Evolutionary conservation across 2,329 filamentous ascomycete genomes (phyloP), one percentile per base, ranked within the genome.

Genomic region (Emmonsiellopsis sp.): DNA sequence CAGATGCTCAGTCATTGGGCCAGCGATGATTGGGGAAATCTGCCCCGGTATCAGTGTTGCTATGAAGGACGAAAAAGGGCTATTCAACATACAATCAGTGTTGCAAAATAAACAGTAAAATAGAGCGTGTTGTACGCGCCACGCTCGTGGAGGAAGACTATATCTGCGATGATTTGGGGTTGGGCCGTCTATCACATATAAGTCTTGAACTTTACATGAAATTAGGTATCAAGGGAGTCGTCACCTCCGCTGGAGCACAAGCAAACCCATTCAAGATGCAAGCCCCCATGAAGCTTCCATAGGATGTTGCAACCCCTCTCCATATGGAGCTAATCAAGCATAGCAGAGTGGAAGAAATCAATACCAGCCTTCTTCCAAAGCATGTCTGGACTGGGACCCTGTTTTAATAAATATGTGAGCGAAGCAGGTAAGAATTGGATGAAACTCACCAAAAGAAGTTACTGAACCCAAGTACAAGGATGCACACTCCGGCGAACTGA

Each of bases 71-170:
- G 45, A 60, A 47, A 27, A 21, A 32, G 33, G 11, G 11, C 32
- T 32, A 17, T 36, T 42, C 36, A 14, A 51, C 52, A n/a, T 21
- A 77, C 75, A 79, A 82, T 83, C 27, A 85, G 68, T 9, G 77
- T 77, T 2, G 80, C 81, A 71, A 84, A 83, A 63, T 84, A 85
- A 10, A 77, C 71, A 0, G 77, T 76, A 68, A 82, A 85, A 62
- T 85, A 85, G 0, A 80, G 60, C 0, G 79, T 81, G 58, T 81
- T 81, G 69, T 77, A 84, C 58, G 78, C 80, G 6, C 83, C 82
- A 54, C 83, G 75, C 49, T 85, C 80, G 60, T 84, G 80, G 8
- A 86, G 69, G 65, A 86, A 85, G 62, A 81, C 80, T 9, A 84
- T 75, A 60, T 85, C 82, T 2, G 82, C 79, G 60, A 85, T 84